Base-by-base conservation (phyloP, 352 stramenopile species). In the Thalassiosira livingstoniorum region DNA sequence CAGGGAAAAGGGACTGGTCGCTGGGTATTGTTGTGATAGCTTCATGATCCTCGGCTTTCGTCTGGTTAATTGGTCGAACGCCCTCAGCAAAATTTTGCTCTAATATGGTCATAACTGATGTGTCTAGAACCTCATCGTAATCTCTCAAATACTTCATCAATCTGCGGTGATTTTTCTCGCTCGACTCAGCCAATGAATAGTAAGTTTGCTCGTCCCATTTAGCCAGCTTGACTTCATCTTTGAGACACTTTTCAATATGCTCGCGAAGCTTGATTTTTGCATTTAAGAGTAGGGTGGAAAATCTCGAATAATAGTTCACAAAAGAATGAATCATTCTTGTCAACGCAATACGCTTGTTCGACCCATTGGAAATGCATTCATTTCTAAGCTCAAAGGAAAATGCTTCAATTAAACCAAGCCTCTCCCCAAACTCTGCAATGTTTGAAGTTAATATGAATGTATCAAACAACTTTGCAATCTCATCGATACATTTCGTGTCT, bases 191-290 rank as follows among this genome's bases (percentile, higher is more conserved):
- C 25, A 99, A 88, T 43, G 98, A 98, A 91, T 99, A 99, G 85
- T 99, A 99, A 29, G 97, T 99, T 86, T 99, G 98, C 72, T 99
- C 97, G 82, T 99, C 98, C 98, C 98, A 99, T 63, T 98, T 98
- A 35, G 94, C 96, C 35, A 99, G 96, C 78, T 99, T 99, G 37
- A 98, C 95, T 88, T 99, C 98, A 67, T 99, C 97, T 82, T 98
- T 96, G 2, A 99, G 75, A 80, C 98, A 97, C 35, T 96, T 97
- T 90, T 99, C 96, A 73, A 99, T 98, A 21, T 97, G 97, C 2
- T 90, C 91, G 66, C 97, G 96, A 0, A 98, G 79, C n/a, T 91
- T 91, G 42, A 92, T 90, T 95, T 92, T 97, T 88, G 79, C 95
- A 73, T 95, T 81, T 2, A 66, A 34, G 43, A 97, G 58, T 7